Evolutionary conservation across 257 asterid genomes (phyloP), one percentile per base, ranked within the genome.

Genomic region (Catharanthus roseus): DNA sequence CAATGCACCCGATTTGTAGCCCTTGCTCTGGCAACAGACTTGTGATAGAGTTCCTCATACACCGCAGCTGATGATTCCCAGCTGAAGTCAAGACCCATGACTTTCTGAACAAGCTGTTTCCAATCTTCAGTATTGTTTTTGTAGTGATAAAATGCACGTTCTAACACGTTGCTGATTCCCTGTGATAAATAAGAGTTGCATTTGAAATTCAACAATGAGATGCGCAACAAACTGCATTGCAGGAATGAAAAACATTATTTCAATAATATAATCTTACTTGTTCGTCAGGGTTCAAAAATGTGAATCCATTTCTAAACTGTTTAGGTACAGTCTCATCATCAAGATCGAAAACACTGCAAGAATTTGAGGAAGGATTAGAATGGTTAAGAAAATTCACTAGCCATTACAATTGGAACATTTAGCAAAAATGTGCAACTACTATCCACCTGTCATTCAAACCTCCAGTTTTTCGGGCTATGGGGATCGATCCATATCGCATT

Each of bases 401-500:
- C 31, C 56, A 55, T 58, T 45, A 64, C 13, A 28, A 67, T 18
- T 12, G 15, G 21, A n/a, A 67, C 55, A 38, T 72, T 16, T 6
- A n/a, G 24, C 19, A 45, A 79, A 60, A 51, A 54, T 31, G 47
- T 70, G 34, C 38, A 71, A 57, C 61, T 53, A 50, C 33, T 72
- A 57, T 65, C 75, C 49, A 91, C 99, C 97, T 93, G 90, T 93
- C 99, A 77, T 91, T 89, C 64, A 93, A 81, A 72, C 99, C 99
- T 9, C 99, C 99, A 3, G 99, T 93, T 85, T 87, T 91, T 77
- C 99, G 84, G 60, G 83, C 97, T 65, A 93, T 82, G 6, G 99
- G 99, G 71, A 93, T 82, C 1, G 97, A 77, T 47, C 99, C 99
- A 75, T 93, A 93, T 88, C 96, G 84, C 99, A 93, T 91, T 28